Evolutionary conservation across 768 basidiomycete species (phyloP), one percentile per base, ranked within the genome.

Genomic region (Porpolomopsis calyptriformis): DNA sequence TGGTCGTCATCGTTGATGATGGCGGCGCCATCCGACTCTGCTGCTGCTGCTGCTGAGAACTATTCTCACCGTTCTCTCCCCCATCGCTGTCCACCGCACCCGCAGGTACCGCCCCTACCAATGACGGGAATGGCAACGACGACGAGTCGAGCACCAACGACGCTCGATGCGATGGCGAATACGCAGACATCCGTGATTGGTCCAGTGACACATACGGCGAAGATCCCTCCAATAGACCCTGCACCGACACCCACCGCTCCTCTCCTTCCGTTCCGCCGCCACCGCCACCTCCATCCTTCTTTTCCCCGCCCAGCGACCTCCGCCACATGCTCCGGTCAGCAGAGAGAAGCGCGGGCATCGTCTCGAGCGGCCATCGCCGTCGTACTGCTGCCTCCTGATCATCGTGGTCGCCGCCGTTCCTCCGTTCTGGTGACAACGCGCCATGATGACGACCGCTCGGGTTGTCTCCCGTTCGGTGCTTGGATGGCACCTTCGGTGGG

Each of bases 131-230:
- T 11, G 42, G n/a, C 3, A 26, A 4, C n/a, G 20, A 18, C 23
- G 3, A 12, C 5, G 40, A 18, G 14, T 35, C 41, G 12, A 58
- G 53, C 20, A 65, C 63, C 22, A 53, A 55, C 8, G 62, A 53
- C 47, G 59, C 62, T 16, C 53, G n/a, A n/a, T n/a, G 54, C 2
- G 67, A 60, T 18, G 71, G 73, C n/a, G 71, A 67, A 42, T 68
- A 63, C 7, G 68, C 72, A 16, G 64, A 60, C 18, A 60, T 55
- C 4, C 66, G 68, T 4, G 71, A 58, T 11, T 64, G 68, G 48
- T 80, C 77, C 24, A 77, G 55, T 1, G 63, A 56, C 10, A 75
- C 64, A 51, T 73, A 78, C 0, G 68, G 69, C 1, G 73, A 71
- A 11, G 63, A 53, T 19, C 67, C 64, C 7, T 62, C 56, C 11